Base-by-base conservation (phyloP, 139 green algal genomes). In the Chlorella vulgaris region DNA sequence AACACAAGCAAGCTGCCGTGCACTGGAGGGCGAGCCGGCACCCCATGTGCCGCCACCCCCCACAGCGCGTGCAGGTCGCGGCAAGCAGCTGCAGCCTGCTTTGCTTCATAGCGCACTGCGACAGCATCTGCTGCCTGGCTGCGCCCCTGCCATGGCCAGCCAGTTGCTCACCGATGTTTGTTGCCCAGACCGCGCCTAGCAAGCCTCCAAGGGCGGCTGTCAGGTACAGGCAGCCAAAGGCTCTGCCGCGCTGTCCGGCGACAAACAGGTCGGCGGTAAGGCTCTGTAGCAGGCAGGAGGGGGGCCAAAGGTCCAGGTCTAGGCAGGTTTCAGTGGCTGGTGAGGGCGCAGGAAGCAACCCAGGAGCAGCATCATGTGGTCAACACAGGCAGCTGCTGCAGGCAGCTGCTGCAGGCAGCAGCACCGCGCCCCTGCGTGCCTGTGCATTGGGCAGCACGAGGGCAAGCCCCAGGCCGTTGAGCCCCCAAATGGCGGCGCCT, bases 381-480 rank as follows among this genome's bases (percentile, higher is more conserved):
- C n/a, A n/a, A n/a, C n/a, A n/a, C n/a, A n/a, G n/a, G n/a, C n/a
- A n/a, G n/a, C n/a, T n/a, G n/a, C n/a, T n/a, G n/a, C n/a, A n/a
- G n/a, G n/a, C n/a, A n/a, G n/a, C n/a, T n/a, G n/a, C n/a, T n/a
- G n/a, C n/a, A n/a, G n/a, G n/a, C n/a, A n/a, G 18, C 8, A 65
- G 55, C 15, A 31, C 18, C n/a, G 15, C 33, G 29, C 2, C 1
- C 8, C 4, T 21, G 6, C 65, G 7, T 39, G n/a, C 65, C 65
- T 71, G 65, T 33, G 65, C 74, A 61, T 88, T 93, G 50, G 92
- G 92, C 24, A 96, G 91, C 67, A 96, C 86, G 18, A 96, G 82
- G 2, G 91, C 73, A 43, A 96, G 88, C 13, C 92, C 92, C 7
- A 95, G 66, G 26, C 91, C 91, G 76, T 95, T 96, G 60, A 93